Conservation (phyloP, 2,329 filamentous ascomycete species). For the Trichoderma harzianum region DNA sequence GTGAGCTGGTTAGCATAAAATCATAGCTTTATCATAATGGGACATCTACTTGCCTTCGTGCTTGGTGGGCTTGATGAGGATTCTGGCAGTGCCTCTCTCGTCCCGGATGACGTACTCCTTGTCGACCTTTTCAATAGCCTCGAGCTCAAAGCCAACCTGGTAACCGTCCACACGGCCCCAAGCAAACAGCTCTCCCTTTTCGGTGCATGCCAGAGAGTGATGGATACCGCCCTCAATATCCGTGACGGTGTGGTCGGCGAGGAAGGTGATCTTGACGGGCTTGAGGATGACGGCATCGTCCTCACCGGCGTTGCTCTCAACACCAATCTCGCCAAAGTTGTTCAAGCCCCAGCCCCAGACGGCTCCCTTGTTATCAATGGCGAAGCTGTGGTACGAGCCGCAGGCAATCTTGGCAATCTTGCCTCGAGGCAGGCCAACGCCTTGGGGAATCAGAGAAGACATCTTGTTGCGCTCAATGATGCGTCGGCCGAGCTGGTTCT, state of each 20-base stretch:
- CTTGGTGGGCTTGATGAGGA: constrained; percentile 48
- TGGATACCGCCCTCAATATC: constrained; percentile 69
- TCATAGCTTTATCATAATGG: not conserved
- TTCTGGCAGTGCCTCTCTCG: constrained; percentile 59
- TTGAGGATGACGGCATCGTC: constrained; percentile 66
- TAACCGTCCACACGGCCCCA: constrained; percentile 58
- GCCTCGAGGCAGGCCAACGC: constrained; percentile 55
- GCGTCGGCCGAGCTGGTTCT: constrained; percentile 60
- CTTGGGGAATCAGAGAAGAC: constrained; percentile 57
- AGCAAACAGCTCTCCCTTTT: constrained; percentile 54
- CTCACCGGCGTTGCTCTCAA: constrained; percentile 52
- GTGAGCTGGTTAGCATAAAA: not conserved
- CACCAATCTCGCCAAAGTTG: constrained; percentile 77
- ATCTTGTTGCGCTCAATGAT: constrained; percentile 62
- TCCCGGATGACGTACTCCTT: constrained; percentile 59
- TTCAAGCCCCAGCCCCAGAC: constrained; percentile 85
- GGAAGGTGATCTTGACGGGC: constrained; percentile 62
- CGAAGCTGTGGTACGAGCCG: constrained; percentile 81
- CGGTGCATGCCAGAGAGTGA: constrained; percentile 66
- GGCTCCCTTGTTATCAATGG: constrained; percentile 64
- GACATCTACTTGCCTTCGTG: constrained; percentile 41
- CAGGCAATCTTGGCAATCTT: constrained; percentile 53
- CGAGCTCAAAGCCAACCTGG: constrained; percentile 55
- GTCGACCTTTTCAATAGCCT: constrained; percentile 41
- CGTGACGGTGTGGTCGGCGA: constrained; percentile 61